phyloP scores from a whole-genome alignment of 2,329 filamentous ascomycete genomes.

The Colletotrichum trifolii region DNA sequence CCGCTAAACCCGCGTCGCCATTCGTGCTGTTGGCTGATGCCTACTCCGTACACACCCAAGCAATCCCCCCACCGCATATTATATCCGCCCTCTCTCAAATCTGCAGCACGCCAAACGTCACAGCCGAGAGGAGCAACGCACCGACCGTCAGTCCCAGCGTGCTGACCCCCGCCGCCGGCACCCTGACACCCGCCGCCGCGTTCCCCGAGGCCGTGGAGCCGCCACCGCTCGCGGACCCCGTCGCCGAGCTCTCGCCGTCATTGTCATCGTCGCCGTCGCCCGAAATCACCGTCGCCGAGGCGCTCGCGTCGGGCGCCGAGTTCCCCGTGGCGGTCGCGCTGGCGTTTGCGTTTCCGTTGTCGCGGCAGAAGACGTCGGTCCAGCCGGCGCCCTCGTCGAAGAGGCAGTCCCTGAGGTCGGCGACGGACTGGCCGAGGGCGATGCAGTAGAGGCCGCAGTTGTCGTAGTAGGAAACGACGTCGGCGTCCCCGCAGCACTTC shows the following conservation, averaged over 20 bases:
- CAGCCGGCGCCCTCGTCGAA: slow-evolving; percentile 49
- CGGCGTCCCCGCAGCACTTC: slow-evolving; percentile 57
- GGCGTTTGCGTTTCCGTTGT: slow-evolving; percentile 44
- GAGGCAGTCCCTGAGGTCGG: slow-evolving; percentile 50
- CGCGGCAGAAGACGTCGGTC: slow-evolving; percentile 57
- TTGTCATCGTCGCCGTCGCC: slow-evolving; percentile 28
- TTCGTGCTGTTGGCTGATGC: too few relatives aligned
- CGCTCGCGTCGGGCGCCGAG: slow-evolving; percentile 44
- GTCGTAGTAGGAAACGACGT: slow-evolving; percentile 57
- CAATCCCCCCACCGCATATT: too few relatives aligned
- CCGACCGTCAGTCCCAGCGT: slow-evolving; percentile 49
- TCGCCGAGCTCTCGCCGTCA: slow-evolving; percentile 23
- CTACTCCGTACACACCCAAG: too few relatives aligned
- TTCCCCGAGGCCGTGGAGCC: slow-evolving; percentile 3
- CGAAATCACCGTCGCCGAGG: slow-evolving; percentile 46
- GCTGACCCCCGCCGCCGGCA: slow-evolving; percentile 39
- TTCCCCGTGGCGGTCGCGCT: slow-evolving; percentile 51
- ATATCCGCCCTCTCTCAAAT: slow-evolving; percentile 1
- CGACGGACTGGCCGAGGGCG: slow-evolving; percentile 45
- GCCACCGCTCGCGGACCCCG: slow-evolving; percentile 23
- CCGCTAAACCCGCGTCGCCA: too few relatives aligned
- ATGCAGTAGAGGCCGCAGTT: slow-evolving; percentile 63
- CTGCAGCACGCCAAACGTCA: slow-evolving; percentile 38
- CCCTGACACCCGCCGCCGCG: background rate
- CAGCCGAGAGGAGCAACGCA: slow-evolving; percentile 50